Evolutionary conservation across 176 grass and related monocot genomes (phyloP), one percentile per base, ranked within the genome.

Genomic region (Rhipidocladum racemiflorum): DNA sequence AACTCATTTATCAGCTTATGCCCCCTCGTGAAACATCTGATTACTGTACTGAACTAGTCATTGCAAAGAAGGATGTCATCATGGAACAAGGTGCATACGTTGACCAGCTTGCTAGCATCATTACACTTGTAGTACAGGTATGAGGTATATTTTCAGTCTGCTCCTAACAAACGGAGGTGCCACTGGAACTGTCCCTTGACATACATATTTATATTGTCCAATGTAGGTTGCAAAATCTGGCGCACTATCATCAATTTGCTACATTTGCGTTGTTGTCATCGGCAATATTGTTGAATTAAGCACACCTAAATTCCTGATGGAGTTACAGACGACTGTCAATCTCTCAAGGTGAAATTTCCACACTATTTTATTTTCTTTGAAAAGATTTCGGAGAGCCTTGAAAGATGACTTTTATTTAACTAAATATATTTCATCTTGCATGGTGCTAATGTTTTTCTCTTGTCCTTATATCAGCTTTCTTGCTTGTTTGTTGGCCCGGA

Each of bases 391-490:
- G 8, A 66, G 35, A 45, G 9, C 8, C 30, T 59, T 50, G 6
- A 66, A 55, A 72, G 9, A 23, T 45, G 20, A 57, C 25, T 8
- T 81, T 78, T 73, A 71, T 61, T 65, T 61, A 21, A 65, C 29
- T 68, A 15, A 65, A 30, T 45, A 29, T 30, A 45, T 54, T 61
- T 32, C 38, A 74, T 65, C 24, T 76, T 60, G 15, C 57, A 72
- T 86, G 56, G 57, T 70, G 20, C 30, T 86, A 38, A 70, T 80
- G 32, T n/a, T n/a, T n/a, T n/a, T n/a, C n/a, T n/a, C n/a, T n/a
- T n/a, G n/a, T n/a, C n/a, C n/a, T n/a, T n/a, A n/a, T 68, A 28
- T 84, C 83, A 94, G 92, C 76, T 88, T 94, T 50, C 81, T 94
- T 75, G 65, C 61, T 50, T 81, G 83, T 61, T 61, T 91, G 54